These are phyloP conservation scores for Lizanozyma gosingica DNA, from an alignment of 1,139 yeast genomes.

Conservation along the genomic window DNA sequence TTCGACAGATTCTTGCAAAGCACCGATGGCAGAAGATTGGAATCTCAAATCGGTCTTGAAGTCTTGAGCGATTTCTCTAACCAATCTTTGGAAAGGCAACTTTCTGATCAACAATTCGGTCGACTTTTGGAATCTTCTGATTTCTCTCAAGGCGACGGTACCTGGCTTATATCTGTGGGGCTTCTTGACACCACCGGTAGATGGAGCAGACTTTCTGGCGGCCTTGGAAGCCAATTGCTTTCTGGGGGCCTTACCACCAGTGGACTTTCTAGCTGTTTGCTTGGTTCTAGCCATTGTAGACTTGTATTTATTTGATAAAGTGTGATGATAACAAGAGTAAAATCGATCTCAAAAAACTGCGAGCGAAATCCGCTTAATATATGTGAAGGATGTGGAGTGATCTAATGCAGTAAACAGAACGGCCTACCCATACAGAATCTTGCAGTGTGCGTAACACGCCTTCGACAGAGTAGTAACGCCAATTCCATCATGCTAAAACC, in stretches of 20 bases:
- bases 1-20: constrained; percentile 46
- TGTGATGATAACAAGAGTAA: not conserved
- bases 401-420: too few relatives aligned
- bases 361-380: too few relatives aligned
- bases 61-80: constrained; percentile 42
- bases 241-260: constrained; percentile 50
- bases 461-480: too few relatives aligned
- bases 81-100: constrained; percentile 43
- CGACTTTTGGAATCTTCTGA: constrained; percentile 45
- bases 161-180: constrained; percentile 51
- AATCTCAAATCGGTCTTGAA: constrained; percentile 44
- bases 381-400: too few relatives aligned
- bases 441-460: too few relatives aligned
- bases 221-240: constrained; percentile 47
- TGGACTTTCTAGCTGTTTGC: constrained; percentile 47
- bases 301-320: too few relatives aligned
- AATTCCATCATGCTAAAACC: too few relatives aligned
- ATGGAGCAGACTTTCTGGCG: constrained; percentile 47
- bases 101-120: constrained; percentile 45
- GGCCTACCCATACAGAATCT: too few relatives aligned
- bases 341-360: not conserved
- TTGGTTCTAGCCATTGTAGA: constrained; percentile 41
- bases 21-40: constrained; percentile 45
- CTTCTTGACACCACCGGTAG: constrained; percentile 43
- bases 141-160: constrained; percentile 48